phyloP scores from a whole-genome alignment of 2,329 filamentous ascomycete species.

The Didymella glomerata region DNA sequence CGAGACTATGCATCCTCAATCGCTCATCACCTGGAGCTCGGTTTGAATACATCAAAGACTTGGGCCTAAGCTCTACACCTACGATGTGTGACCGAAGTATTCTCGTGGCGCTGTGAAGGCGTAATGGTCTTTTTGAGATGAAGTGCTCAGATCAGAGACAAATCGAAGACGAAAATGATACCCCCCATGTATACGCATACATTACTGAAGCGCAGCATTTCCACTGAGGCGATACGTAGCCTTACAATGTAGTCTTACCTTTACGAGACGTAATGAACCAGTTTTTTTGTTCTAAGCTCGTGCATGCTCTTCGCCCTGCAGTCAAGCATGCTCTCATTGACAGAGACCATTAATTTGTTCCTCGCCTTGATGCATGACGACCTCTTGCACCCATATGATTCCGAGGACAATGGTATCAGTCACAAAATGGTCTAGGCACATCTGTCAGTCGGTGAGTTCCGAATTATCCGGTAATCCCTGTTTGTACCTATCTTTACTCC shows the following conservation, averaged over 20 bases:
- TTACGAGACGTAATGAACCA: background rate
- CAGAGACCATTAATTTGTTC: background rate
- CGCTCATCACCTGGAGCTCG: slow-evolving; percentile 47
- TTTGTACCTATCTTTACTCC: slow-evolving; percentile 1
- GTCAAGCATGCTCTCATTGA: background rate
- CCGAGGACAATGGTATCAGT: background rate
- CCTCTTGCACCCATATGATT: background rate
- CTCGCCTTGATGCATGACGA: background rate
- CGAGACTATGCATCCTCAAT: slow-evolving; percentile 48
- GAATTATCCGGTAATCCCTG: slow-evolving; percentile 18
- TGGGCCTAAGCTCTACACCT: slow-evolving; percentile 29
- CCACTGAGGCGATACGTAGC: background rate
- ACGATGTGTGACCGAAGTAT: background rate
- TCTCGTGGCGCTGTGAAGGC: slow-evolving; percentile 19
- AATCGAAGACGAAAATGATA: slow-evolving; percentile 17
- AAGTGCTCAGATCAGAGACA: slow-evolving; percentile 45
- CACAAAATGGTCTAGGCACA: slow-evolving; percentile 12
- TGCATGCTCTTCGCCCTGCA: background rate
- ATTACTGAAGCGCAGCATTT: slow-evolving; percentile 4
- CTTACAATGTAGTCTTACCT: background rate
- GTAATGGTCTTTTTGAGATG: slow-evolving; percentile 39
- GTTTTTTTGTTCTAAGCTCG: background rate
- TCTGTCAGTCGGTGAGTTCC: slow-evolving; percentile 10
- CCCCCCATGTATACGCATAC: slow-evolving; percentile 18
- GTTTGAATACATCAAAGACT: slow-evolving; percentile 39